Percentiles rank a stretch among this genome's conserved stretches.
Conservation (phyloP, 371 early-diverging fungal genomes). For the Mortierella sp. region DNA sequence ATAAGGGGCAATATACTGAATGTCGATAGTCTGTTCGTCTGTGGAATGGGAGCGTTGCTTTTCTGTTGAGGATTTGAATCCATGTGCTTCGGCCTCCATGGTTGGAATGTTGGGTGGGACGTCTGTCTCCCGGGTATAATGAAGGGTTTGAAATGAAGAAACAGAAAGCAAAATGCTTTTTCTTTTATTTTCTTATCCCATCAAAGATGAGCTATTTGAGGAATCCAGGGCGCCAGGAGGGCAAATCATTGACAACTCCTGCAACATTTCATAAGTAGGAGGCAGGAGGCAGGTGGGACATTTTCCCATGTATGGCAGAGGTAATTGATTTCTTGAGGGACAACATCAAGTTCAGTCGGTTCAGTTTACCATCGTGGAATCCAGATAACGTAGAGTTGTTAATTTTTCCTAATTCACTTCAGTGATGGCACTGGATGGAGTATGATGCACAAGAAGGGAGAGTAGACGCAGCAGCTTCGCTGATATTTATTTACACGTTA, state of each 20-base stretch:
- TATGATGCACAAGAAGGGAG: too few relatives aligned
- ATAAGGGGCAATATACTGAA: neutral
- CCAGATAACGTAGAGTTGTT: neutral
- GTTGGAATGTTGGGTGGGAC: neutral
- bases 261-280: neutral
- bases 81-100: neutral
- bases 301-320: neutral
- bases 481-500: neutral
- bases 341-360: neutral
- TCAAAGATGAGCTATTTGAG: neutral
- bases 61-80: neutral
- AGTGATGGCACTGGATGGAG: neutral
- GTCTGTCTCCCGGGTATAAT: neutral
- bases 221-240: neutral
- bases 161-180: neutral
- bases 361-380: neutral
- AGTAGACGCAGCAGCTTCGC: too few relatives aligned
- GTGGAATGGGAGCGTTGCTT: neutral
- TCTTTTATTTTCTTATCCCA: neutral
- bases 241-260: neutral
- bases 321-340: neutral
- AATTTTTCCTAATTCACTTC: neutral
- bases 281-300: neutral
- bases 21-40: neutral
- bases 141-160: neutral